phyloP scores from a whole-genome alignment of 768 basidiomycete species.

The Mycena maculata region DNA sequence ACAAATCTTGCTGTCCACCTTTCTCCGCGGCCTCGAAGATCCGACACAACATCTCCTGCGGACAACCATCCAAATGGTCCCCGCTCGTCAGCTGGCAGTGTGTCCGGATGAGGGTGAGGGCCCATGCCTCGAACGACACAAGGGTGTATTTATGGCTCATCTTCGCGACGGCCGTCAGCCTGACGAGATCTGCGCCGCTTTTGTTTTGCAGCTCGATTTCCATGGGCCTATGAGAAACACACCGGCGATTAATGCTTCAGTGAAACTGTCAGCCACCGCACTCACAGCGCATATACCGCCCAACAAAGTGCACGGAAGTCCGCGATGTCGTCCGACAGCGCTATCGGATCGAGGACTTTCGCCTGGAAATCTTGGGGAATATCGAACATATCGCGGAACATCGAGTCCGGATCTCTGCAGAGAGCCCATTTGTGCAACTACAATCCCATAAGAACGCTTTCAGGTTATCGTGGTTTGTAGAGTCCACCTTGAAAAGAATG shows the following conservation, averaged over 20 bases:
- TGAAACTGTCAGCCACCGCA: too few species aligned
- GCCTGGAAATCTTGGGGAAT: not conserved
- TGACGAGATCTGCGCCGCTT: not conserved
- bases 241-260: too few species aligned
- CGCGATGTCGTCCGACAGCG: not conserved
- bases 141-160: conserved; percentile 26
- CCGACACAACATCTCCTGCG: not conserved
- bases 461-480: not conserved
- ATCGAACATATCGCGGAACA: conserved; percentile 18
- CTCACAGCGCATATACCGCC: conserved; percentile 15
- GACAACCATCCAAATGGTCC: conserved; percentile 11
- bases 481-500: conserved; percentile 16
- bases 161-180: conserved; percentile 8
- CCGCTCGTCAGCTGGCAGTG: not conserved
- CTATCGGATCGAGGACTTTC: not conserved
- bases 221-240: not conserved
- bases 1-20: not conserved
- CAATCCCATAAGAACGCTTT: not conserved
- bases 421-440: conserved; percentile 24
- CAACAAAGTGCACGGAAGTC: conserved; percentile 20
- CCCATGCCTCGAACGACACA: conserved; percentile 17
- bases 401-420: conserved; percentile 16
- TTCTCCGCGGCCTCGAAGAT: not conserved
- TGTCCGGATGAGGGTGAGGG: conserved; percentile 5
- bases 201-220: conserved; percentile 8